A percentile compares a stretch with the other conserved stretches of the same genome.
Conservation (phyloP, 768 basidiomycete genomes). For the Mrakia blollopis region DNA sequence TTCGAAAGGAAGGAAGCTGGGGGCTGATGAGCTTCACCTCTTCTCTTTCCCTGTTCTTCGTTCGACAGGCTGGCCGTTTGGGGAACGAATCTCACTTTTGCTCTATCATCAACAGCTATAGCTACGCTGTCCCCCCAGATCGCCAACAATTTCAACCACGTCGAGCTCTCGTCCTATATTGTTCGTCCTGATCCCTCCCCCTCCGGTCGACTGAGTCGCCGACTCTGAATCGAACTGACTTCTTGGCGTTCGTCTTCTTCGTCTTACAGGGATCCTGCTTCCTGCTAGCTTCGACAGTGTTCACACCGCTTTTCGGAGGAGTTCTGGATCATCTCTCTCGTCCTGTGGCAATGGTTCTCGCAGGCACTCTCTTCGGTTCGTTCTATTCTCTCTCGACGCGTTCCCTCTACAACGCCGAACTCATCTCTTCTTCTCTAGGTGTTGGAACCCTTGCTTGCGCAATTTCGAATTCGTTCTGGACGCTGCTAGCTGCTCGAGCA, state of each 20-base stretch:
- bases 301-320: constrained; percentile 26
- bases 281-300: constrained; percentile 3
- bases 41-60: background rate
- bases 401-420: background rate
- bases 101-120: constrained; percentile 20
- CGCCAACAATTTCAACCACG: constrained; percentile 5
- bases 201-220: background rate
- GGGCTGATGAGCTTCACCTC: constrained; percentile 2
- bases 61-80: constrained; percentile 24
- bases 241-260: background rate
- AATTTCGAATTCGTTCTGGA: background rate
- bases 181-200: background rate
- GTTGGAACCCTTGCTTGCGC: constrained; percentile 17
- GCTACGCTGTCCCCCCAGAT: constrained; percentile 18
- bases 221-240: background rate
- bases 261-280: constrained; percentile 17
- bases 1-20: background rate
- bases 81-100: constrained; percentile 29
- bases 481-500: constrained; percentile 9
- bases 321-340: constrained; percentile 9
- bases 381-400: background rate
- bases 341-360: background rate
- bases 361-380: constrained; percentile 11
- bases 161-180: constrained; percentile 25
- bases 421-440: background rate